These are phyloP conservation scores for Cyamopsis tetragonoloba DNA, from an alignment of 306 rosid genomes.

Conservation along the genomic window DNA sequence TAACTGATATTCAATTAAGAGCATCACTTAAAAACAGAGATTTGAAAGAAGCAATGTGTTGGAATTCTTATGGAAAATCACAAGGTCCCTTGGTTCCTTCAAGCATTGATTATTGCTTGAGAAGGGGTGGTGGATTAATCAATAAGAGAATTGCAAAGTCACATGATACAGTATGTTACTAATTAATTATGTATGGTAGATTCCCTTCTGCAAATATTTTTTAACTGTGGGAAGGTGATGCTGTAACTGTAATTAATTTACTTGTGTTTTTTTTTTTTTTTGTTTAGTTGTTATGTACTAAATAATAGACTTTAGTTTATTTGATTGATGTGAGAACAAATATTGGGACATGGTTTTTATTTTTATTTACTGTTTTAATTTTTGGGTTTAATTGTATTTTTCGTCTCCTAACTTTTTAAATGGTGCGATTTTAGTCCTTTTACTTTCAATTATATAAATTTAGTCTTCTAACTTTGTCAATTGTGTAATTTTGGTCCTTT, in stretches of 20 bases:
- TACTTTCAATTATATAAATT: too few species aligned
- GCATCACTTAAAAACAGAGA: constrained; percentile 37
- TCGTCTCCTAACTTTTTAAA: too few species aligned
- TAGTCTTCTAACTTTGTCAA: too few species aligned
- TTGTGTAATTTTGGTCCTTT: too few species aligned
- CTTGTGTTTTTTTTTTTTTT: neutral
- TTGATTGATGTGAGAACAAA: neutral
- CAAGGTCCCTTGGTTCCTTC: constrained; percentile 63
- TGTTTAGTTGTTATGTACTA: neutral
- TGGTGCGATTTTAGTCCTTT: too few species aligned
- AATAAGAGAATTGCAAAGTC: constrained; percentile 59
- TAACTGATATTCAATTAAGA: constrained; percentile 60
- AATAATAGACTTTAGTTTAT: neutral
- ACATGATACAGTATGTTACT: constrained; percentile 50
- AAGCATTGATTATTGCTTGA: constrained; percentile 69
- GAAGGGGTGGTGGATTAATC: constrained; percentile 49
- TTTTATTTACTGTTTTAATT: neutral
- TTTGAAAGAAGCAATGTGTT: constrained; percentile 51
- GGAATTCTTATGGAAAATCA: constrained; percentile 75
- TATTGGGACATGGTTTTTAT: neutral
- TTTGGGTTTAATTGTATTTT: too few species aligned
- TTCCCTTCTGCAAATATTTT: constrained; percentile 54
- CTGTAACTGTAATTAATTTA: too few species aligned
- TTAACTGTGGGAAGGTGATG: constrained; percentile 56
- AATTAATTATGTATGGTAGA: constrained; percentile 22